Conservation (phyloP, 179 eudicot genomes). For the Beta macrorhiza region DNA sequence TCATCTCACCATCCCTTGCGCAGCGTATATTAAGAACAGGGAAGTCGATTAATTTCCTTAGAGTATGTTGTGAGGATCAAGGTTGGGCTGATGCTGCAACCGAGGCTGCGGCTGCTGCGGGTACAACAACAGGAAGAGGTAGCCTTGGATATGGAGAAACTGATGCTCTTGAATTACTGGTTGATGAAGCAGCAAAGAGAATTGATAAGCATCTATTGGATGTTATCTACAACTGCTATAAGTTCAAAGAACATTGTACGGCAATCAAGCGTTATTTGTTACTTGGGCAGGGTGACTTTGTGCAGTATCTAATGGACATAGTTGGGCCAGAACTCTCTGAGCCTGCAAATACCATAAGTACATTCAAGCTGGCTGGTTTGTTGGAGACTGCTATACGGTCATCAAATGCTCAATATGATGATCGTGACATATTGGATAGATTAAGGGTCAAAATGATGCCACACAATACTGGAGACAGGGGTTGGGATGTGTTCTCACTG, state of each 20-base stretch:
- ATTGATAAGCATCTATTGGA: slow-evolving; percentile 84
- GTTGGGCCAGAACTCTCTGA: slow-evolving; percentile 94
- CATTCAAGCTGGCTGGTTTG: slow-evolving; percentile 85
- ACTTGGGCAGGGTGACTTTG: slow-evolving; percentile 97
- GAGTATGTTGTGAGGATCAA: slow-evolving; percentile 93
- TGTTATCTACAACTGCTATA: slow-evolving; percentile 68
- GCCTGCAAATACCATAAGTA: slow-evolving; percentile 90
- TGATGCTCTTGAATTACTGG: slow-evolving; percentile 90
- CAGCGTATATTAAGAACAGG: slow-evolving; percentile 85
- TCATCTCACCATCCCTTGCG: slow-evolving; percentile 88
- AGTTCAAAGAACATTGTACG: slow-evolving; percentile 91
- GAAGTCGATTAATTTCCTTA: slow-evolving; percentile 89
- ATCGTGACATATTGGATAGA: slow-evolving; percentile 76
- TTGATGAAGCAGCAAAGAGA: slow-evolving; percentile 91
- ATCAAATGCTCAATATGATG: slow-evolving; percentile 94
- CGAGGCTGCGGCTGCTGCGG: slow-evolving; percentile 90
- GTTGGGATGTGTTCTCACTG: slow-evolving; percentile 97
- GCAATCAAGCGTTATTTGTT: slow-evolving; percentile 91
- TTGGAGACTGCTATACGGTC: slow-evolving; percentile 88
- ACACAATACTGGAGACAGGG: slow-evolving; percentile 83
- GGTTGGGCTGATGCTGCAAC: slow-evolving; percentile 97
- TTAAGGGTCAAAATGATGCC: slow-evolving; percentile 96
- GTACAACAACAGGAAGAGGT: slow-evolving; percentile 84
- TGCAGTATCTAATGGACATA: slow-evolving; percentile 93
- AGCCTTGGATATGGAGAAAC: slow-evolving; percentile 97